These are phyloP conservation scores for Streptanthus diversifolius DNA, from an alignment of 345 rosid genomes.

Conservation along the genomic window DNA sequence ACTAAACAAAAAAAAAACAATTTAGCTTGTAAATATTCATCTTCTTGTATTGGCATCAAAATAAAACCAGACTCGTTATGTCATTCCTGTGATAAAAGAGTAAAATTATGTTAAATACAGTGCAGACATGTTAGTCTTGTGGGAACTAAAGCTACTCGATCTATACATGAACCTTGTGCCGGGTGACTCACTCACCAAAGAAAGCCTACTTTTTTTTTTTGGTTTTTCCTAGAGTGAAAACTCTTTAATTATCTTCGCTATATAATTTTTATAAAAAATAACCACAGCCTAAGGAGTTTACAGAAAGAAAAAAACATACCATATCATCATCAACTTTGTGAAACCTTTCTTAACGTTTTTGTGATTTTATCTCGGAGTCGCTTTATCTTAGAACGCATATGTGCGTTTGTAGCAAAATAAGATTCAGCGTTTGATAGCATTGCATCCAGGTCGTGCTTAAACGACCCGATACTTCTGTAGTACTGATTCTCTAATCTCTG, in stretches of 20 bases:
- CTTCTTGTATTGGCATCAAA: not conserved
- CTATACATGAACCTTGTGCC: constrained; percentile 19
- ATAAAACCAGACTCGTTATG: not conserved
- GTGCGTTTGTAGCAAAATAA: constrained; percentile 44
- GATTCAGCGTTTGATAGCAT: constrained; percentile 68
- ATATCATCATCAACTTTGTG: constrained; percentile 1
- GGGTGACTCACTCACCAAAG: not conserved
- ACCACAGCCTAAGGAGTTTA: constrained; percentile 1
- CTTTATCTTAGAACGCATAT: constrained; percentile 47
- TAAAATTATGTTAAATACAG: not conserved
- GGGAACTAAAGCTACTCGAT: constrained; percentile 1
- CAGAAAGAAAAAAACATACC: not conserved
- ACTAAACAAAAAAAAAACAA: not conserved
- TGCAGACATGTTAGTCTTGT: constrained; percentile 17
- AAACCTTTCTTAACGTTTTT: constrained; percentile 39
- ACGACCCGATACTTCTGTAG: constrained; percentile 66
- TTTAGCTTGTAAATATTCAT: not conserved
- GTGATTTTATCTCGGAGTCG: constrained; percentile 57
- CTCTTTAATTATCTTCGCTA: not conserved
- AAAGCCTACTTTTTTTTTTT: not conserved
- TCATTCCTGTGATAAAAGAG: constrained; percentile 12
- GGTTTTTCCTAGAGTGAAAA: not conserved
- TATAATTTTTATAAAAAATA: not conserved
- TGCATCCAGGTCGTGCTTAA: constrained; percentile 60
- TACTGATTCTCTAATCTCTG: constrained; percentile 71